These are phyloP conservation scores for Sporobolomyces phaffii DNA, from an alignment of 768 basidiomycete genomes.

Conservation along the genomic window DNA sequence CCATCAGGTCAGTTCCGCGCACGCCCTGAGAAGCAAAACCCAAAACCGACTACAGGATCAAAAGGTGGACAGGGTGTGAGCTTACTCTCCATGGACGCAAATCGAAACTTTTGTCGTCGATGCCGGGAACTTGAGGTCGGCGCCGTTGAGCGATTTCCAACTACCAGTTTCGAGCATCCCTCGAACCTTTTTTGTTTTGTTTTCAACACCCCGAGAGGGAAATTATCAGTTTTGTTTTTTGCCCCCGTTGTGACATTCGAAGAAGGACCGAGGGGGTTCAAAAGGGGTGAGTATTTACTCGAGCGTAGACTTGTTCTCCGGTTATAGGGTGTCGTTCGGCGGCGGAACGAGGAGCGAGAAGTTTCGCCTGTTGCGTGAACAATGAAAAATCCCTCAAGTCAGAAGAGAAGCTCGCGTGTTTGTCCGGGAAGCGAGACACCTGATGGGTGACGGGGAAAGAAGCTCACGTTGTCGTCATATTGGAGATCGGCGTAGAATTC, in stretches of 20 bases:
- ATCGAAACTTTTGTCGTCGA: conserved; percentile 58
- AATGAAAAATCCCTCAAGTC: neutral
- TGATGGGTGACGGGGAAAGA: neutral
- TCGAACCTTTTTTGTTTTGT: neutral
- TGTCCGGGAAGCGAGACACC: too few species aligned
- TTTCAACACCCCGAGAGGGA: too few species aligned
- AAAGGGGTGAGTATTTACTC: conserved; percentile 47
- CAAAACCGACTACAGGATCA: conserved; percentile 4
- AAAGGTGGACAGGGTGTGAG: conserved; percentile 51
- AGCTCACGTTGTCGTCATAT: conserved; percentile 54
- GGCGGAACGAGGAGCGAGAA: neutral
- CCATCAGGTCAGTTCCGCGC: conserved; percentile 13
- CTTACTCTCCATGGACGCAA: conserved; percentile 58
- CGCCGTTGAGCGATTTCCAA: conserved; percentile 47
- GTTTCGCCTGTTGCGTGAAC: neutral
- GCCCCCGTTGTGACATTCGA: too few species aligned
- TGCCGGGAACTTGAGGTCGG: conserved; percentile 50
- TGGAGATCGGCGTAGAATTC: conserved; percentile 67
- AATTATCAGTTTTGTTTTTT: too few species aligned
- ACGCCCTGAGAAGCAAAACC: neutral
- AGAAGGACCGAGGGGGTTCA: neutral
- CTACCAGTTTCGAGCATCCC: neutral
- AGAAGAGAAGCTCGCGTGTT: conserved; percentile 48
- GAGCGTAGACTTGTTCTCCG: conserved; percentile 49
- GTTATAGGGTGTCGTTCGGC: conserved; percentile 56